phyloP scores from a whole-genome alignment of 1,139 yeast species.

The Scheffersomyces illinoinensis region DNA sequence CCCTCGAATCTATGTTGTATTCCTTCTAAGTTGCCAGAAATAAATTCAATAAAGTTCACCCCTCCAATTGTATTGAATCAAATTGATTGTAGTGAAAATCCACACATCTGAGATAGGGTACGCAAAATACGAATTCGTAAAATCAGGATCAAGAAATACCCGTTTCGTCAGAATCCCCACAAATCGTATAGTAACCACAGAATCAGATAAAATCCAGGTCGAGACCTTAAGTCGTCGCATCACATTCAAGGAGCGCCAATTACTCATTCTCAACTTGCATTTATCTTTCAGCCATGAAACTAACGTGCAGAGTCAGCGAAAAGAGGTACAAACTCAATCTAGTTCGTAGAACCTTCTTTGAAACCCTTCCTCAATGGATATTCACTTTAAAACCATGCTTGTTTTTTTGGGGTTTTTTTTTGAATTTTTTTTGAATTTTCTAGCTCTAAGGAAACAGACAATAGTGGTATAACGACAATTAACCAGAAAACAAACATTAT shows the following conservation, averaged over 20 bases:
- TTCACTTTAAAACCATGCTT: conserved; percentile 10
- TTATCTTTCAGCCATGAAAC: background rate
- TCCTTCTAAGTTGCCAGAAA: background rate
- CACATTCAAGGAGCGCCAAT: conserved; percentile 10
- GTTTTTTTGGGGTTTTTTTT: conserved; percentile 16
- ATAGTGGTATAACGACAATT: background rate
- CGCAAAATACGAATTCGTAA: background rate
- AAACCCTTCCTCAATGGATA: background rate
- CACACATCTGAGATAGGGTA: background rate
- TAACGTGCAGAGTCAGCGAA: background rate
- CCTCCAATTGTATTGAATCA: background rate
- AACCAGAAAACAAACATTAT: conserved; percentile 3
- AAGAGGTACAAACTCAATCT: background rate
- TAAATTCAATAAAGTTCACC: background rate
- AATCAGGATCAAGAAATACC: background rate
- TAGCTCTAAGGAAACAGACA: background rate
- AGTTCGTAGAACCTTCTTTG: background rate
- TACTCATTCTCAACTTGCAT: background rate
- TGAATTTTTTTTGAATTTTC: conserved; percentile 5
- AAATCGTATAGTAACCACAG: background rate
- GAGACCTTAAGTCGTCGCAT: conserved; percentile 8
- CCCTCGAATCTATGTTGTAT: background rate
- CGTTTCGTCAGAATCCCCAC: background rate
- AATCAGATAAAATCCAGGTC: background rate
- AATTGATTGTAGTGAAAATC: background rate